Percentiles rank a stretch among this genome's conserved stretches.
Conservation (phyloP, 331 rosid genomes). For the Malus hybrid region DNA sequence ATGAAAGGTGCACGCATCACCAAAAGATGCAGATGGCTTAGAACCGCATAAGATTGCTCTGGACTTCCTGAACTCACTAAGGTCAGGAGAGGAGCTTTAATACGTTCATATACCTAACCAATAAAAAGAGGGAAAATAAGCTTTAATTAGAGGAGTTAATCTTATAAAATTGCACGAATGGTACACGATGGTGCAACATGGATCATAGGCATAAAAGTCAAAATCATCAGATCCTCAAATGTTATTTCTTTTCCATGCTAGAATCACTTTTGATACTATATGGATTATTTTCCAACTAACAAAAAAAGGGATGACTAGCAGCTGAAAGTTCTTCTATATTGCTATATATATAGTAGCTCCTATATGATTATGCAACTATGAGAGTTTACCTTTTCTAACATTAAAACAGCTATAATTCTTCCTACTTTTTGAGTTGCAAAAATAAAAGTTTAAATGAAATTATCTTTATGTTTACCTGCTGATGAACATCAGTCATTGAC, state of each 20-base stretch:
- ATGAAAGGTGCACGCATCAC: constrained; percentile 98
- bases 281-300: constrained; percentile 7
- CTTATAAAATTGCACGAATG: constrained; percentile 6
- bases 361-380: neutral
- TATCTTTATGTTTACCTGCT: constrained; percentile 56
- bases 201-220: constrained; percentile 1
- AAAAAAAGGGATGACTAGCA: constrained; percentile 1
- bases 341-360: neutral
- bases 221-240: constrained; percentile 2
- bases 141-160: constrained; percentile 18
- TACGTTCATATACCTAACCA: constrained; percentile 88
- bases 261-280: neutral
- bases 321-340: neutral
- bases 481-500: constrained; percentile 97
- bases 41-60: constrained; percentile 92
- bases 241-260: neutral
- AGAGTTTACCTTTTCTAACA: neutral
- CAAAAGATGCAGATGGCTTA: constrained; percentile 93
- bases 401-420: neutral
- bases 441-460: neutral
- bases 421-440: neutral
- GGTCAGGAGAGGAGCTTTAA: constrained; percentile 94
- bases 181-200: constrained; percentile 8
- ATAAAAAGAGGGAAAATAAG: constrained; percentile 1
- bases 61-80: constrained; percentile 99